phyloP scores from a whole-genome alignment of 495 filamentous ascomycete species.

The Tetracladium setigerum region DNA sequence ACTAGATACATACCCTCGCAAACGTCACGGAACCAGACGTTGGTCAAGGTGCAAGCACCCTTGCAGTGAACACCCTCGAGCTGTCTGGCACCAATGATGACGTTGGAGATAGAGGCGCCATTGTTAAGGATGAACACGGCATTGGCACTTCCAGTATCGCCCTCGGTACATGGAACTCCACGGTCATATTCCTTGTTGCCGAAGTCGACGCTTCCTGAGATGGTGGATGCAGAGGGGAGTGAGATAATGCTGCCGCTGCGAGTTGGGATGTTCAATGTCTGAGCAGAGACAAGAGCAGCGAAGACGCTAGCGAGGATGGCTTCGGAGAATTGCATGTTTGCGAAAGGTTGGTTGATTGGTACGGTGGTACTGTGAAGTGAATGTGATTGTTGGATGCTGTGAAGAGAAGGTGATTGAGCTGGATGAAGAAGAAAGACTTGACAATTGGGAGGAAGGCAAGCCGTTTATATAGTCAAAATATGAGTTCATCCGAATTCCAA shows the following conservation, averaged over 20 bases:
- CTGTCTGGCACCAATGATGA: constrained; percentile 42
- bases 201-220: constrained; percentile 7
- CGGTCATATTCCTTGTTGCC: constrained; percentile 33
- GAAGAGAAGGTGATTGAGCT: too few relatives aligned
- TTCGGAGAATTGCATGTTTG: constrained; percentile 8
- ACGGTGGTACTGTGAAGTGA: too few relatives aligned
- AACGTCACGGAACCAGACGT: constrained; percentile 44
- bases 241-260: constrained; percentile 4
- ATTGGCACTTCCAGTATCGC: constrained; percentile 35
- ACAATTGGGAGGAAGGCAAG: too few relatives aligned
- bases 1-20: constrained; percentile 38
- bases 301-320: constrained; percentile 3
- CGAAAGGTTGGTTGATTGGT: not conserved
- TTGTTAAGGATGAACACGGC: constrained; percentile 40
- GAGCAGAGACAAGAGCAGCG: constrained; percentile 6
- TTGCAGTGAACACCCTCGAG: constrained; percentile 44
- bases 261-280: constrained; percentile 11
- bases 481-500: too few relatives aligned
- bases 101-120: constrained; percentile 41
- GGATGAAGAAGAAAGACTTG: too few relatives aligned
- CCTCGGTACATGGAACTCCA: constrained; percentile 32
- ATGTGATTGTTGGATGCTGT: too few relatives aligned
- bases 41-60: constrained; percentile 40
- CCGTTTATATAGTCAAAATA: too few relatives aligned
- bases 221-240: not conserved